A percentile compares a stretch with the other conserved stretches of the same genome.
phyloP scores from a whole-genome alignment of 805 yeast genomes.

The Yarrowia osloensis region DNA sequence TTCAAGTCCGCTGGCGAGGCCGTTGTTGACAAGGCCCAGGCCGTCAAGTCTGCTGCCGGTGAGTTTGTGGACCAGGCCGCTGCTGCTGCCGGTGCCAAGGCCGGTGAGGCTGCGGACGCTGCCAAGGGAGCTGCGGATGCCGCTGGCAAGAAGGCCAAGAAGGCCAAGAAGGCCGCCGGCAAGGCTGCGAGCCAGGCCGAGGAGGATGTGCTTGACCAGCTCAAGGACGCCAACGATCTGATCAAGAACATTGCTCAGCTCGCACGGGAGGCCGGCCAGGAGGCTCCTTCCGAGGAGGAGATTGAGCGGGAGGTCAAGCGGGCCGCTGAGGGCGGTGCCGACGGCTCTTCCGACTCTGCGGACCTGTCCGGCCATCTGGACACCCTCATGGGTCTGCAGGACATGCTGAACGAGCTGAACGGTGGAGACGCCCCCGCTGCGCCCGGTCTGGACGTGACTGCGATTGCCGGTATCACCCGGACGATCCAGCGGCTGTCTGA shows the following conservation, averaged over 20 bases:
- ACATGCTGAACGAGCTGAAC: constrained; percentile 21
- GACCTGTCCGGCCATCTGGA: constrained; percentile 16
- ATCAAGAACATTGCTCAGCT: constrained; percentile 7
- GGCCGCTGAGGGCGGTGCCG: constrained; percentile 8
- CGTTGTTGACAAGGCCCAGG: background rate
- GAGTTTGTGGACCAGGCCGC: constrained; percentile 27
- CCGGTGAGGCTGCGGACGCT: constrained; percentile 4
- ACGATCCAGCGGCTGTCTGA: constrained; percentile 22
- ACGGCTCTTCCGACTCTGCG: background rate
- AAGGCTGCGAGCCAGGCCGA: constrained; percentile 28
- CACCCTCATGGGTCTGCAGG: constrained; percentile 16
- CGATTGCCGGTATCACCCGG: constrained; percentile 5
- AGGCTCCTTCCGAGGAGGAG: background rate
- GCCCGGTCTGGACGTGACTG: constrained; percentile 16
- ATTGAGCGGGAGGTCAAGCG: background rate
- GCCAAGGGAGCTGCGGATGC: constrained; percentile 40
- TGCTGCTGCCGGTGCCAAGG: background rate
- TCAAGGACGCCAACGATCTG: constrained; percentile 20
- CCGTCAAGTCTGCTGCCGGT: constrained; percentile 37
- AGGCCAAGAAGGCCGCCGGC: constrained; percentile 35
- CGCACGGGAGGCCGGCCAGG: constrained; percentile 9
- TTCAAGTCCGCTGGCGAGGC: constrained; percentile 6
- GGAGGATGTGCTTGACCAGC: constrained; percentile 23
- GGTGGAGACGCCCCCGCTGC: background rate
- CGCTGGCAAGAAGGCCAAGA: constrained; percentile 35